Conservation (phyloP, 306 rosid species). For the Benincasa hispida region DNA sequence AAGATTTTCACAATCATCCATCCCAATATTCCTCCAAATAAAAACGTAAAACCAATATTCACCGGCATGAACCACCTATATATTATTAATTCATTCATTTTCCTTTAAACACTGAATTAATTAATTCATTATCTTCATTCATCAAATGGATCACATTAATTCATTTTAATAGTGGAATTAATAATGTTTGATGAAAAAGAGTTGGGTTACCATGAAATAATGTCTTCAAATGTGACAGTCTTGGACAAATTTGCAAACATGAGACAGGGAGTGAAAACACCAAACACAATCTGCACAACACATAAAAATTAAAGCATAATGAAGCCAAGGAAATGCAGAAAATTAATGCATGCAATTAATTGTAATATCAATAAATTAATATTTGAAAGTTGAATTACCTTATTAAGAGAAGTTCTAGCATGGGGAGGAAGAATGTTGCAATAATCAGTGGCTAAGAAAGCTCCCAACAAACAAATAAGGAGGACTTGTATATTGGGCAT, state of each 20-base stretch:
- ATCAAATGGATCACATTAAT: too few species aligned
- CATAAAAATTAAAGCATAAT: too few species aligned
- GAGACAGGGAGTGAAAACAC: conserved; percentile 67
- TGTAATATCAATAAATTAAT: too few species aligned
- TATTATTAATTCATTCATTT: too few species aligned
- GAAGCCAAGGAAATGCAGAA: too few species aligned
- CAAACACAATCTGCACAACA: conserved; percentile 57
- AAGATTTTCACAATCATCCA: conserved; percentile 59
- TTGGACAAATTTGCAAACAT: conserved; percentile 55
- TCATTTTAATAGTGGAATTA: too few species aligned
- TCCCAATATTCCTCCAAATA: conserved; percentile 64
- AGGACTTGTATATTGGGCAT: conserved; percentile 72
- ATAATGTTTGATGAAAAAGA: too few species aligned
- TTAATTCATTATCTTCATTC: too few species aligned
- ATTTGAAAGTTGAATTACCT: conserved; percentile 24
- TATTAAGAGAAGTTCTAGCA: conserved; percentile 54
- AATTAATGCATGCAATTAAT: not conserved
- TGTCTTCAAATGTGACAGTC: conserved; percentile 63
- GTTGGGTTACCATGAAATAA: conserved; percentile 58
- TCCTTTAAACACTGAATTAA: too few species aligned
- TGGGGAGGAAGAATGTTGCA: conserved; percentile 45
- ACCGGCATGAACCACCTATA: conserved; percentile 93
- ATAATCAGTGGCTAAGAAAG: conserved; percentile 48
- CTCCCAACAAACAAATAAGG: conserved; percentile 59
- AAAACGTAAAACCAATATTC: conserved; percentile 59